Conservation (phyloP, 345 rosid genomes). For the Garcia nutans region DNA sequence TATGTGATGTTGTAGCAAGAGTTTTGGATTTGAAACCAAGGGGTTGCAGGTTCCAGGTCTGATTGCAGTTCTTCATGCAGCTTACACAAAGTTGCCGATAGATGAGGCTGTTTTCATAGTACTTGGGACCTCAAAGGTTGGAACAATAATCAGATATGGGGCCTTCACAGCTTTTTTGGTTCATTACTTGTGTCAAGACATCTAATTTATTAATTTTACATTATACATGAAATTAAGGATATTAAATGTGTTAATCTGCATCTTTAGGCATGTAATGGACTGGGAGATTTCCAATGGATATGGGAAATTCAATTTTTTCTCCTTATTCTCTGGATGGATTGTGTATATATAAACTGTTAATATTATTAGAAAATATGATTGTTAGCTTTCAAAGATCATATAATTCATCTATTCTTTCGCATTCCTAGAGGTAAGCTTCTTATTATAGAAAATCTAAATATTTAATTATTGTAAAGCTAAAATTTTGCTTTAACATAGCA, state of each 20-base stretch:
- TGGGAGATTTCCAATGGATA: background rate
- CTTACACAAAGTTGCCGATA: background rate
- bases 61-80: background rate
- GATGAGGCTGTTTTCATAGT: background rate
- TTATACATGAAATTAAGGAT: background rate
- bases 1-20: background rate
- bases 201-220: background rate
- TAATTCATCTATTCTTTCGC: background rate
- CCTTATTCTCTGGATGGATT: background rate
- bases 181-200: background rate
- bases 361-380: background rate
- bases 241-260: background rate
- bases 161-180: background rate
- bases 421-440: background rate
- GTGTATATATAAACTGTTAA: too few relatives aligned
- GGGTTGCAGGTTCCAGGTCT: background rate
- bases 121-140: background rate
- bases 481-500: background rate
- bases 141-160: background rate
- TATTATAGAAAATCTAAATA: background rate
- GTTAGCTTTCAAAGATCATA: background rate
- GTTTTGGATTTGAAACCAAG: background rate
- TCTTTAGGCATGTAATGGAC: background rate
- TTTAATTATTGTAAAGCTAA: background rate
- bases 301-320: background rate